Base-by-base conservation (phyloP, 192 early-diverging fungal species). In the Backusella macrospora region DNA sequence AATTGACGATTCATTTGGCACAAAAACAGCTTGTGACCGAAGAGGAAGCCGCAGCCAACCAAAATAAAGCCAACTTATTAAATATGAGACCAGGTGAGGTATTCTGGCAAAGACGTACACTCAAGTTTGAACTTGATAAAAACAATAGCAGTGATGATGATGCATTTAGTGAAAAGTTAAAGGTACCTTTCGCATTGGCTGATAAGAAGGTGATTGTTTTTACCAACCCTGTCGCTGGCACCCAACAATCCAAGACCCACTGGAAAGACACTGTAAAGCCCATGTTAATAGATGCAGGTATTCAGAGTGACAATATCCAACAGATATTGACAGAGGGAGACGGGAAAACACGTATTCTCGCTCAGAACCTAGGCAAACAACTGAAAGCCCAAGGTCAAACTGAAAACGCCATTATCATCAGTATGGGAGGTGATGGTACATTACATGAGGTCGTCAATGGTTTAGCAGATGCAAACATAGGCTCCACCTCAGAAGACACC, bases 391-490 rank as follows among this genome's bases (percentile, higher is more conserved):
- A 52, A 18, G 63, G 26, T 34, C 26, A 62, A 16, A 16, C 65
- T 8, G 16, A 52, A 5, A 8, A 70, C n/a, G 9, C 73, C 1
- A 75, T 84, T 12, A 43, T 86, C 8, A 80, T 86, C 38, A 78
- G 81, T 70, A 64, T 86, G 1, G 85, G 85, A 21, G 85, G 85
- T 0, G 85, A 86, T 72, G 85, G 85, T 5, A 81, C 82, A 1
- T 45, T 86, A 5, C 85, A 86, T 49, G 85, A 86, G 37, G 63
- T 86, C 2, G 65, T 86, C 47, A 86, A 86, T 68, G 85, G 85
- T 5, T 59, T 86, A 3, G 52, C 77, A 29, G 77, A 82, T n/a
- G 68, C 74, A 3, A 64, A 45, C 52, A 68, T 62, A 43, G 70
- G 18, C 59, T 34, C 29, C 0, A 34, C 29, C 29, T 34, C 29